A percentile compares a stretch with the other conserved stretches of the same genome.
phyloP scores from a whole-genome alignment of 306 rosid genomes.

The Echinosophora koreensis region DNA sequence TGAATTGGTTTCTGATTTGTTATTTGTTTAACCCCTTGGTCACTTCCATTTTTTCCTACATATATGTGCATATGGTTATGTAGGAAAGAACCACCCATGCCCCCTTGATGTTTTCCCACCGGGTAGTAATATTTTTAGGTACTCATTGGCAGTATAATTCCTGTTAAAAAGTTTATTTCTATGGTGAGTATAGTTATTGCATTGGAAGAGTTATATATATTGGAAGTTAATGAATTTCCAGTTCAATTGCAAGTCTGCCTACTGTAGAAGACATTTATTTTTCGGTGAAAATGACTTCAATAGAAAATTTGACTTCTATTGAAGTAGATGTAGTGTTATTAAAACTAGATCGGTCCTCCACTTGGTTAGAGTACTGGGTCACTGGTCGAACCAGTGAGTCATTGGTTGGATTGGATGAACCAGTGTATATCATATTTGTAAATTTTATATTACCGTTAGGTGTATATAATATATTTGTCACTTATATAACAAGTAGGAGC shows the following conservation, averaged over 20 bases:
- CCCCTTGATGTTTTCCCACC: constrained; percentile 13
- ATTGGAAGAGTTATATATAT: constrained; percentile 10
- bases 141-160: background rate
- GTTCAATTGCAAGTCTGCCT: background rate
- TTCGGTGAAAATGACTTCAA: background rate
- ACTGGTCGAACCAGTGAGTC: no score
- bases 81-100: constrained; percentile 22
- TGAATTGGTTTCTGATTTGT: constrained; percentile 72
- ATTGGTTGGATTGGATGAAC: no score
- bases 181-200: constrained; percentile 2
- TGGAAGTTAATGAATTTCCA: background rate
- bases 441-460: no score
- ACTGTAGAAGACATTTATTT: background rate
- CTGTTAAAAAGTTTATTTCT: background rate
- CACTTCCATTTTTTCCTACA: constrained; percentile 26
- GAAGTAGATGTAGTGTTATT: background rate
- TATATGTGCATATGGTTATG: constrained; percentile 13
- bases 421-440: no score
- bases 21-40: constrained; percentile 38
- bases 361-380: no score
- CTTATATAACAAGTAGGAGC: no score
- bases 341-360: no score
- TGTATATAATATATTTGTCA: no score
- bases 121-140: constrained; percentile 7
- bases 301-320: background rate